A percentile compares a stretch with the other conserved stretches of the same genome.
phyloP scores from a whole-genome alignment of 352 stramenopile genomes.

The Thalassiosira pacifica region DNA sequence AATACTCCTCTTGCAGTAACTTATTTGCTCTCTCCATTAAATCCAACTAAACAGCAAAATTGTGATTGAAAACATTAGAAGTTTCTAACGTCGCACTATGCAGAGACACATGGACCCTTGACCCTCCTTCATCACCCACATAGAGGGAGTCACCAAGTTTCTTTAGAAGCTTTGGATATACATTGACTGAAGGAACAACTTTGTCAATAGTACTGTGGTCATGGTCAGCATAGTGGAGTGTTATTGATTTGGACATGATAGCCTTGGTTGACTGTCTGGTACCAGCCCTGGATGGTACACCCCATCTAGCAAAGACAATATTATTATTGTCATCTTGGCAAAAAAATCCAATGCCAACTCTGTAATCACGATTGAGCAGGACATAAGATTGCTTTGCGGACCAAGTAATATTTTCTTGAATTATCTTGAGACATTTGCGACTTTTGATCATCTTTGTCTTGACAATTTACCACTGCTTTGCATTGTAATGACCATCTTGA shows the following conservation, averaged over 20 bases:
- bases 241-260: neutral
- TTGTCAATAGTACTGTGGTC: slow-evolving; percentile 8
- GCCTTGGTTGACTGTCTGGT: neutral
- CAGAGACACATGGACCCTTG: neutral
- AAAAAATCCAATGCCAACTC: neutral
- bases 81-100: neutral
- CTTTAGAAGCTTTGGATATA: neutral
- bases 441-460: too few relatives aligned
- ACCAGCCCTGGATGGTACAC: neutral
- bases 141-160: neutral
- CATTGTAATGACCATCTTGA: too few relatives aligned
- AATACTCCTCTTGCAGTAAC: neutral
- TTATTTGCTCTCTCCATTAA: neutral
- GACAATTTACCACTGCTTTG: too few relatives aligned
- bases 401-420: neutral
- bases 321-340: neutral
- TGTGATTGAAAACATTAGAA: slow-evolving; percentile 1
- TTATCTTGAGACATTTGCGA: too few relatives aligned
- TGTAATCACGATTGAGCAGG: neutral
- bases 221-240: neutral
- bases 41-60: neutral
- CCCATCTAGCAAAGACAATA: neutral
- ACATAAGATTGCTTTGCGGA: neutral
- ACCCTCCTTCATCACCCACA: neutral
- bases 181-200: neutral